phyloP scores from a whole-genome alignment of 106 monocot species.

The Allium cepa region DNA sequence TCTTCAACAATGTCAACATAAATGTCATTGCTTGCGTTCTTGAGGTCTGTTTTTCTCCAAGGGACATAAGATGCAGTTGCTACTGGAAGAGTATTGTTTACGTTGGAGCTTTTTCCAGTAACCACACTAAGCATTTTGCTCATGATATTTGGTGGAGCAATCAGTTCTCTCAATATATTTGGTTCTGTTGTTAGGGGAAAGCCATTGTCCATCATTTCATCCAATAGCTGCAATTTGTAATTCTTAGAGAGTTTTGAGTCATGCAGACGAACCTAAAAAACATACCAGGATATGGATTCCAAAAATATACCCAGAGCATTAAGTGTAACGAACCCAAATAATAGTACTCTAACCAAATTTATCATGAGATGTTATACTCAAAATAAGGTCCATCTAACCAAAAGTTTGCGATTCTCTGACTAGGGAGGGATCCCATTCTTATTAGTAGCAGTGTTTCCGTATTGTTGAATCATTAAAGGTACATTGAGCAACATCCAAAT shows the following conservation, averaged over 20 bases:
- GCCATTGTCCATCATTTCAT: constrained; percentile 99
- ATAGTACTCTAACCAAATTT: neutral
- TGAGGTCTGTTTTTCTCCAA: constrained; percentile 63
- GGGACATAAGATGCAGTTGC: constrained; percentile 80
- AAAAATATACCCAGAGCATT: neutral
- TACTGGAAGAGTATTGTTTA: constrained; percentile 66
- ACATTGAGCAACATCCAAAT: too few relatives aligned
- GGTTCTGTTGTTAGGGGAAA: constrained; percentile 94
- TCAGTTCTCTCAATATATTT: constrained; percentile 83
- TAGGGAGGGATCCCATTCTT: too few relatives aligned
- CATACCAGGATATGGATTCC: constrained; percentile 3
- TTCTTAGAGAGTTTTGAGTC: constrained; percentile 1
- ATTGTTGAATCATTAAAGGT: too few relatives aligned
- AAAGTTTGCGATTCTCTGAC: too few relatives aligned
- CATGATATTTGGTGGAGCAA: constrained; percentile 75
- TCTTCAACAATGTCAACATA: constrained; percentile 90
- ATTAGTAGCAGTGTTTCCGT: too few relatives aligned
- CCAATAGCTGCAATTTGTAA: constrained; percentile 67
- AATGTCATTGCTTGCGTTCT: constrained; percentile 73
- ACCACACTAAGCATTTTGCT: constrained; percentile 85
- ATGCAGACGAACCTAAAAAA: constrained; percentile 11
- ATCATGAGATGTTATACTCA: too few relatives aligned
- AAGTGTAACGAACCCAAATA: neutral
- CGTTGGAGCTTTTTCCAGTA: constrained; percentile 71
- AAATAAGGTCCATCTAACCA: too few relatives aligned